Conservation (phyloP, 108 stramenopile genomes). For the Parietichytrium sp. region DNA sequence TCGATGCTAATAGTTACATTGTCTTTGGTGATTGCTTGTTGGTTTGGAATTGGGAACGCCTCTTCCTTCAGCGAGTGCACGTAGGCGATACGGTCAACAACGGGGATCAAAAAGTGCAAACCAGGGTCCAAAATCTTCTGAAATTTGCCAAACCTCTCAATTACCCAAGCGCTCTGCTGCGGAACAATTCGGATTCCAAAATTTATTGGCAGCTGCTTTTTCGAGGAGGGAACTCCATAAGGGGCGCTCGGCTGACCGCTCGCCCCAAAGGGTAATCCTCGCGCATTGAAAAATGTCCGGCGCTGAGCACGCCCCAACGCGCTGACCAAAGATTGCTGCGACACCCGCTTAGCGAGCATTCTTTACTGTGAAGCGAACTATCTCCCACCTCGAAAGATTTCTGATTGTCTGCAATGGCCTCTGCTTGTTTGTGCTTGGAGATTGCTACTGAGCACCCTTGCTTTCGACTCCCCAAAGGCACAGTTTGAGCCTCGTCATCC, state of each 20-base stretch:
- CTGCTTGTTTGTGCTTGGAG: too few species aligned
- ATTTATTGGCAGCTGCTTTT: conserved; percentile 25
- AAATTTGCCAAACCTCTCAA: conserved; percentile 47
- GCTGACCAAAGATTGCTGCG: background rate
- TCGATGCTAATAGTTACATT: conserved; percentile 46
- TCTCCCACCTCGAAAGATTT: background rate
- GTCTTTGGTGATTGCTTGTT: conserved; percentile 46
- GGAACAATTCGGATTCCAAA: conserved; percentile 39
- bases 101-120: conserved; percentile 39
- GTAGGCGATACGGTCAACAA: conserved; percentile 45
- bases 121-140: conserved; percentile 40
- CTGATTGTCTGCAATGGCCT: too few species aligned
- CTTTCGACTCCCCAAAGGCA: too few species aligned
- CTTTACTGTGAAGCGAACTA: background rate
- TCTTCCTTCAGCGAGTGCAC: conserved; percentile 45
- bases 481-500: too few species aligned
- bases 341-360: background rate
- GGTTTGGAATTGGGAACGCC: conserved; percentile 29
- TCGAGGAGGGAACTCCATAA: conserved; percentile 22
- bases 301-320: background rate
- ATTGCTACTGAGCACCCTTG: too few species aligned
- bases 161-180: conserved; percentile 44
- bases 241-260: background rate
- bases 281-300: background rate
- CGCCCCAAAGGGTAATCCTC: background rate